phyloP scores from a whole-genome alignment of 2,329 filamentous ascomycete genomes.

The Fusarium sp. region DNA sequence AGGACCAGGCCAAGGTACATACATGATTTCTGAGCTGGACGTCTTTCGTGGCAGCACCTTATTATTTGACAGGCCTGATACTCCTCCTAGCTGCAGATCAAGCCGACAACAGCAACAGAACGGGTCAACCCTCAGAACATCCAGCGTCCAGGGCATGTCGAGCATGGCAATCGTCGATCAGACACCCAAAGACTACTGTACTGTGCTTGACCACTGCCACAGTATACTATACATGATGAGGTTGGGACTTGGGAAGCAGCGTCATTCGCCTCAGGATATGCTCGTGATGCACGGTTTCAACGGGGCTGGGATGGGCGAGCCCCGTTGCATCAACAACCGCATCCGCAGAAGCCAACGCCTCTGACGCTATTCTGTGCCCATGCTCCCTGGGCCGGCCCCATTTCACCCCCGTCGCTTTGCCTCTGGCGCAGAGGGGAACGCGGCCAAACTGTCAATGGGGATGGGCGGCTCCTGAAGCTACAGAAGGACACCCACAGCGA shows the following conservation, averaged over 20 bases:
- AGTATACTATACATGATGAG: slow-evolving; percentile 1
- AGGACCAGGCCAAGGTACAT: slow-evolving; percentile 18
- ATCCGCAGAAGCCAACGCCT: slow-evolving; percentile 36
- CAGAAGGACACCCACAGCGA: slow-evolving; percentile 12
- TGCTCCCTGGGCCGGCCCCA: slow-evolving; percentile 13
- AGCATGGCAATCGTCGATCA: slow-evolving; percentile 34
- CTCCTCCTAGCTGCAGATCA: neutral
- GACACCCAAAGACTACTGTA: slow-evolving; percentile 1
- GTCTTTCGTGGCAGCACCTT: slow-evolving; percentile 11
- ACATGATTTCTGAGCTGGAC: neutral
- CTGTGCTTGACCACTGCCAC: slow-evolving; percentile 3
- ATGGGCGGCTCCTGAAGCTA: slow-evolving; percentile 21
- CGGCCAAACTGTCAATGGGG: slow-evolving; percentile 3
- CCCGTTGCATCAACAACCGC: slow-evolving; percentile 40
- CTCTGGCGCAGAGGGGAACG: neutral
- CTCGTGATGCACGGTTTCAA: slow-evolving; percentile 40
- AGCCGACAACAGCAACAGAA: slow-evolving; percentile 1
- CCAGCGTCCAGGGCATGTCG: slow-evolving; percentile 14
- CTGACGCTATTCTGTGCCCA: slow-evolving; percentile 33
- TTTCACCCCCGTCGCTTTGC: slow-evolving; percentile 12
- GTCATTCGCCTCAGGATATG: slow-evolving; percentile 1
- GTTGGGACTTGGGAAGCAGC: slow-evolving; percentile 22
- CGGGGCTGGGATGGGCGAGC: slow-evolving; percentile 34
- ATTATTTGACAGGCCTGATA: slow-evolving; percentile 5
- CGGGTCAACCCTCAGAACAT: slow-evolving; percentile 14